Base-by-base conservation (phyloP, 2,329 filamentous ascomycete genomes). In the Emydomyces testavorans region DNA sequence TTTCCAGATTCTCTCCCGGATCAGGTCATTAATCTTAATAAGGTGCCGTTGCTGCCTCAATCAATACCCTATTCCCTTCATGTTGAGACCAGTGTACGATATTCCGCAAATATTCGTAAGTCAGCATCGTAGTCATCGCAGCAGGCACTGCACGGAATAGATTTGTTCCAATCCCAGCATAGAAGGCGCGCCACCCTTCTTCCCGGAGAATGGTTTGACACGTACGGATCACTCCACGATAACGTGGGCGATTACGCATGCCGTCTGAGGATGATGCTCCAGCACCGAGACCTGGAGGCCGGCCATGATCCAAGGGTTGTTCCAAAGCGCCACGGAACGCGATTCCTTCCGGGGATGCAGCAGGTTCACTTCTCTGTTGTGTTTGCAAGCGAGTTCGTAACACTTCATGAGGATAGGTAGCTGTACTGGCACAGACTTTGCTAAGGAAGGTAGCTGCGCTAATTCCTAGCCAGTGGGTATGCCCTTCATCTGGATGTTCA, bases 381-480 rank as follows among this genome's bases (percentile, higher is more conserved):
- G 92, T 98, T 66, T 98, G 92, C 49, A 98, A 71, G 50, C 92
- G 77, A 42, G 92, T 98, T 37, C 92, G 81, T 44, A 98, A 82
- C 15, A 98, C 92, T 67, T 98, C 92, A 62, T 98, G 92, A 1
- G 92, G 92, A 63, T 98, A 98, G 15, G 92, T 98, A 6, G 89
- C 85, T 41, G 86, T 92, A 62, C 89, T 95, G 28, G 92, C 92
- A 60, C 92, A 81, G 41, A 95, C 79, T 68, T 98, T 98, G 69
- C 88, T 94, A 44, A 98, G 68, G 53, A 96, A 87, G 10, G 89
- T 94, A 29, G 92, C 90, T 10, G 81, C 79, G 7, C 94, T 75
- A 51, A 96, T 86, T 31, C 90, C 90, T 39, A 84, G 56, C 78
- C 85, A 92, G 56, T 94, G 85, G 2, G 79, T 76, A 46, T 79